These are phyloP conservation scores for Pistacia vera DNA, from an alignment of 345 rosid genomes.

Conservation along the genomic window DNA sequence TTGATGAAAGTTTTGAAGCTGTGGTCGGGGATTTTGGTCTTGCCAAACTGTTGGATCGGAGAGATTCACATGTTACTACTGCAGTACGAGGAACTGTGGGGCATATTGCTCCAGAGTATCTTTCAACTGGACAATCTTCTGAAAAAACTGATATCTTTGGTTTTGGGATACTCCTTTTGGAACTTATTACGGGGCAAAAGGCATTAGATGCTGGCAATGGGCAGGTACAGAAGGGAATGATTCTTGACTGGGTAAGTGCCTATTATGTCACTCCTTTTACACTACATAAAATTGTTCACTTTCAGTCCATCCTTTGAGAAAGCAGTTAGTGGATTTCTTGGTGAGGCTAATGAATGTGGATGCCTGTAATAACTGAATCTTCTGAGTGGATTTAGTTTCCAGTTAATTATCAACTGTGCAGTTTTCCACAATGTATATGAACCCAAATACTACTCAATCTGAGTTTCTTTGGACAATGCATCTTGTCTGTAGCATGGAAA, in stretches of 20 bases:
- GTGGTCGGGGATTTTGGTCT: constrained; percentile 97
- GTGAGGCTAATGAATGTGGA: background rate
- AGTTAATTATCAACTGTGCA: background rate
- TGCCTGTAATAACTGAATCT: background rate
- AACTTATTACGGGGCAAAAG: constrained; percentile 93
- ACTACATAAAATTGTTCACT: background rate
- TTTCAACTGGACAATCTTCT: constrained; percentile 94
- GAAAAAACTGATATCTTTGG: constrained; percentile 97
- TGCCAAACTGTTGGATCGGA: constrained; percentile 79
- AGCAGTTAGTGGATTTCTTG: background rate
- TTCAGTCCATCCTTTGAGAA: background rate
- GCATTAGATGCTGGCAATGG: constrained; percentile 85
- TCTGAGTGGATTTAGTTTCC: background rate
- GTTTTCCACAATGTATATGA: background rate
- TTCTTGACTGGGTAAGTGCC: constrained; percentile 75
- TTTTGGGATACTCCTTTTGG: constrained; percentile 89
- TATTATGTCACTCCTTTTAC: background rate
- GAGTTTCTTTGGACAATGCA: background rate
- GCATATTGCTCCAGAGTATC: constrained; percentile 96
- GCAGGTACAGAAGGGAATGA: constrained; percentile 86
- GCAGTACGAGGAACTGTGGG: constrained; percentile 97
- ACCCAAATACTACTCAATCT: background rate
- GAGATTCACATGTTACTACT: constrained; percentile 92
- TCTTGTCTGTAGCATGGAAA: background rate
- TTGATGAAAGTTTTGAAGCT: constrained; percentile 91